Conservation (phyloP, 2,329 filamentous ascomycete genomes). For the Aspergillus viridinutans region DNA sequence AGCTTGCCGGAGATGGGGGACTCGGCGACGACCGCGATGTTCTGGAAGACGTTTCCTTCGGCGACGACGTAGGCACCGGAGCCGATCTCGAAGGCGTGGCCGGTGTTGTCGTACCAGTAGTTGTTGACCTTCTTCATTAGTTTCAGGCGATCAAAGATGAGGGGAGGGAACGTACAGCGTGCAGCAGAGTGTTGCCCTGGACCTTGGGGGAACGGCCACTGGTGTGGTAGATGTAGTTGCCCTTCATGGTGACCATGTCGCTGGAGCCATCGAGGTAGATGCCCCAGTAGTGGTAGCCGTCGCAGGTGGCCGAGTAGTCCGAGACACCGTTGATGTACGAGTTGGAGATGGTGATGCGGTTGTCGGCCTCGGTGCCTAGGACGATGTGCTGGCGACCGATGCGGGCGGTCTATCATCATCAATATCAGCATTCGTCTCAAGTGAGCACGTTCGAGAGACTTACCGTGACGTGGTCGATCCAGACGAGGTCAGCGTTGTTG, state of each 20-base stretch:
- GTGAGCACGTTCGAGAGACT: neutral
- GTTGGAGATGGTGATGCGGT: constrained; percentile 58
- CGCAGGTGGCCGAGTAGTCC: constrained; percentile 54
- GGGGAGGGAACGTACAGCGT: constrained; percentile 37
- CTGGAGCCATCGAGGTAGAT: constrained; percentile 54
- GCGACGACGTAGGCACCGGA: constrained; percentile 44
- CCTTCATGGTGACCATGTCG: constrained; percentile 56
- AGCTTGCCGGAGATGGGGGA: constrained; percentile 33
- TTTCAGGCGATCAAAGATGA: neutral
- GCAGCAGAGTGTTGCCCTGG: constrained; percentile 52
- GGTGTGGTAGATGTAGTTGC: constrained; percentile 59
- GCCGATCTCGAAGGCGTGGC: constrained; percentile 20
- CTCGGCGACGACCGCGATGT: constrained; percentile 44
- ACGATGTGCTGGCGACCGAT: constrained; percentile 60
- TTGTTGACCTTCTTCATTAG: neutral
- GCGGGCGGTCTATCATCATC: constrained; percentile 44
- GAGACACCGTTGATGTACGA: constrained; percentile 54
- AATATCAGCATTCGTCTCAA: neutral
- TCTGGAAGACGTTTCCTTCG: constrained; percentile 56
- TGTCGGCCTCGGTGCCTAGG: constrained; percentile 50
- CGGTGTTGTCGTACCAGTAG: neutral
- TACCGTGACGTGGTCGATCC: constrained; percentile 49
- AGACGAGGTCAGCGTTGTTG: constrained; percentile 38
- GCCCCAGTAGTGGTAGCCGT: constrained; percentile 58
- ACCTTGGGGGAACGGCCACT: constrained; percentile 57